Conservation (phyloP, 2,329 filamentous ascomycete species). For the Juglanconis oblonga region DNA sequence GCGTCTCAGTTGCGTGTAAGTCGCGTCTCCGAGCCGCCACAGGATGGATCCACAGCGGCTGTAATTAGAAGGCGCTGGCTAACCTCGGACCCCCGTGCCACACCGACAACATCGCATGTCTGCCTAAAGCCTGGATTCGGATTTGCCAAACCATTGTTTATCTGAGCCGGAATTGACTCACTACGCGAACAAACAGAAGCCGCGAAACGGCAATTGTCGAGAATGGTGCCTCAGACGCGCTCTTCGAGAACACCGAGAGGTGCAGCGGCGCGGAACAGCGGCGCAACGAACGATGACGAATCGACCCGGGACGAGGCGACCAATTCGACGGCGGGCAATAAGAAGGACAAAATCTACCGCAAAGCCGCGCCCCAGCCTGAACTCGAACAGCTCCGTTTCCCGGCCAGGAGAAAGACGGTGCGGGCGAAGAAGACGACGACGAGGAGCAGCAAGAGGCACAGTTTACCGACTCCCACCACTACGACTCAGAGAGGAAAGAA, state of each 20-base stretch:
- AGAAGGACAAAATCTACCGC: conserved; percentile 23
- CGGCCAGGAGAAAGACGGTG: conserved; percentile 20
- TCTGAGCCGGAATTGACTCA: too few relatives aligned
- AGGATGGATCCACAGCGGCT: background rate
- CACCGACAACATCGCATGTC: background rate
- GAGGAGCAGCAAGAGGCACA: background rate
- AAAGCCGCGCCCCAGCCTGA: conserved; percentile 20
- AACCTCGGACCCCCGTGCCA: background rate
- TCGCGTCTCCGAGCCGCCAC: conserved; percentile 1
- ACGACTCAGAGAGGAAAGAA: background rate
- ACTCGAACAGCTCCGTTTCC: conserved; percentile 29
- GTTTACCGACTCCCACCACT: background rate
- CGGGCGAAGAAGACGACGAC: background rate
- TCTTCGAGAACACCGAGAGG: background rate
- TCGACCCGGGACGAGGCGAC: background rate
- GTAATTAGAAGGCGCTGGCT: conserved; percentile 1
- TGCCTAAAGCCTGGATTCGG: background rate
- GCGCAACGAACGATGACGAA: background rate
- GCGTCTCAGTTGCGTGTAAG: background rate
- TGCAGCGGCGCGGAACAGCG: background rate
- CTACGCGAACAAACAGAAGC: background rate
- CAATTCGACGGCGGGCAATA: background rate
- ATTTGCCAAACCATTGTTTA: too few relatives aligned
- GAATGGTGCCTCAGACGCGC: conserved; percentile 18
- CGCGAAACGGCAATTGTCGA: background rate